Evolutionary conservation across 2,329 filamentous ascomycete genomes (phyloP).

Genomic region (Zymoseptoria tritici): DNA sequence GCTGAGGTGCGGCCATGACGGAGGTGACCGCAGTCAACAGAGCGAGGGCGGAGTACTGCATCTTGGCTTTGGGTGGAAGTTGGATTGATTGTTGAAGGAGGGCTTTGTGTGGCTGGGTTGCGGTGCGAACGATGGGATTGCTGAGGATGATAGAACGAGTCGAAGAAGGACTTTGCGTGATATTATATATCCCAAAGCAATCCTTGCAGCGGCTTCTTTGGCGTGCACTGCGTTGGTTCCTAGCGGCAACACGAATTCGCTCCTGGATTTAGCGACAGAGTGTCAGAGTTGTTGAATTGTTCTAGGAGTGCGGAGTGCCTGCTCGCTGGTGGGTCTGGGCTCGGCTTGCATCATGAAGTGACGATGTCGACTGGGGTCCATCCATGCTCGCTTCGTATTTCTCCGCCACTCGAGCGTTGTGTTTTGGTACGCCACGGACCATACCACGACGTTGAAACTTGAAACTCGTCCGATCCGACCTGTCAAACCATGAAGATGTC

Average conservation of each 20-base stretch:
- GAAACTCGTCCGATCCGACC: too few relatives aligned
- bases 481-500: not conserved
- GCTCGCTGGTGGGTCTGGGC: not conserved
- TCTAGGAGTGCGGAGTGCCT: not conserved
- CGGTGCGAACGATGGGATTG: too few relatives aligned
- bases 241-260: not conserved
- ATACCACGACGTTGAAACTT: not conserved
- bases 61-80: not conserved
- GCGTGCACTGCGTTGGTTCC: not conserved
- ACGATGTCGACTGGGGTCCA: not conserved
- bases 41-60: not conserved
- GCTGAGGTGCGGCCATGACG: not conserved
- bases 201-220: not conserved
- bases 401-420: not conserved
- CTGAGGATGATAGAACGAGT: too few relatives aligned
- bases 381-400: not conserved
- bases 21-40: not conserved
- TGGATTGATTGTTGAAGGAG: not conserved
- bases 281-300: not conserved
- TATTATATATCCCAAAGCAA: not conserved
- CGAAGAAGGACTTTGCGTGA: not conserved
- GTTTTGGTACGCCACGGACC: not conserved
- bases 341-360: not conserved
- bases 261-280: not conserved
- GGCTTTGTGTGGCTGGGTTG: too few relatives aligned